Evolutionary conservation across 2,329 filamentous ascomycete species (phyloP), one percentile per base, ranked within the genome.

Genomic region (Orbilia brochopaga): DNA sequence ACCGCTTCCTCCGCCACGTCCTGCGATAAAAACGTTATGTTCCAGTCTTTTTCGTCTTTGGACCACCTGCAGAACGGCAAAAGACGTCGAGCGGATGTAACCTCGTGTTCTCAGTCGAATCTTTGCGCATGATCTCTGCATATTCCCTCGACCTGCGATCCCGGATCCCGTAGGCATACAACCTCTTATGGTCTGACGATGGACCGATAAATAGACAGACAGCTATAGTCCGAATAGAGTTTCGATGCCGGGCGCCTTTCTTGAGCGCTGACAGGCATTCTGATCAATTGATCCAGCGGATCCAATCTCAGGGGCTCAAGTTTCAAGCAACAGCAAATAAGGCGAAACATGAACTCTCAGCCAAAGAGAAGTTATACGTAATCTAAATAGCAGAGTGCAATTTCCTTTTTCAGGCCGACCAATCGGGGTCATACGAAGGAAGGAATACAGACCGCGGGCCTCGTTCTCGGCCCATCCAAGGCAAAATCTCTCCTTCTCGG

Each of bases 111-210:
- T 48, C 11, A 10, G 15, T 5, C 13, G 40, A 15, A 17, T 13
- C 3, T 17, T 15, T 15, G 40, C 27, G 27, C 27, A 32, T 32
- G 27, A 32, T 8, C 27, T 32, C 27, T 32, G 27, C 27, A 32
- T 42, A 15, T 42, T 42, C 15, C 37, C 37, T 37, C n/a, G n/a
- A n/a, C n/a, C 27, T 32, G 27, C 27, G 27, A 32, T 32, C 27
- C 27, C 27, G 4, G 27, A 8, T 3, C 27, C 8, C 8, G 27
- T n/a, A n/a, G n/a, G n/a, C n/a, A n/a, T n/a, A 32, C 3, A 32
- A 32, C 4, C 40, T n/a, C 32, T 37, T 6, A 48, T 70, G 54
- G 59, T 60, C 53, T 64, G 59, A 70, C 54, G 59, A 70, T 70
- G 53, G 59, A 58, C 66, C 59, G 54, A 70, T 64, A n/a, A n/a